Evolutionary conservation across 2,329 filamentous ascomycete species (phyloP).

Genomic region (Cladophialophora immunda): DNA sequence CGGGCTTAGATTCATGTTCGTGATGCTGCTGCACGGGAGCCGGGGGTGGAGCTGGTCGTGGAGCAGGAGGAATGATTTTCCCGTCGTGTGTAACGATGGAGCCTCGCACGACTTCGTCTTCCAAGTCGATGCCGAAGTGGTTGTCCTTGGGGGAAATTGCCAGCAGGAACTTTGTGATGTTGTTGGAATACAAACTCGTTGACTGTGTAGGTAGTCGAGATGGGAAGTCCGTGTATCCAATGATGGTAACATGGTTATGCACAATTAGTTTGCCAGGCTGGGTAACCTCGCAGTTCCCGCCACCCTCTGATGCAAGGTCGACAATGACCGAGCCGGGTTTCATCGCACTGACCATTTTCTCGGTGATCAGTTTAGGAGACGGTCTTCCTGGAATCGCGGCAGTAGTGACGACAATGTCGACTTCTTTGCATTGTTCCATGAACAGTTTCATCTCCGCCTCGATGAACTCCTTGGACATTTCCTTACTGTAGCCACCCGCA

Average conservation of each 20-base stretch:
- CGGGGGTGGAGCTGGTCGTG: conserved; percentile 70
- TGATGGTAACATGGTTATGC: conserved; percentile 82
- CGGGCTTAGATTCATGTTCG: conserved; percentile 61
- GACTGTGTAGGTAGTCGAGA: conserved; percentile 88
- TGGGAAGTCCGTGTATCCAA: conserved; percentile 90
- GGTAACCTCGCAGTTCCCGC: conserved; percentile 87
- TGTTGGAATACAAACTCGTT: conserved; percentile 91
- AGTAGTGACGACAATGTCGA: conserved; percentile 92
- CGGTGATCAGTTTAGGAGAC: conserved; percentile 84
- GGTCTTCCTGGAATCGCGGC: conserved; percentile 87
- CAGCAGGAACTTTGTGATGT: conserved; percentile 86
- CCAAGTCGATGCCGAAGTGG: conserved; percentile 79
- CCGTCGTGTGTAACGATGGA: conserved; percentile 84
- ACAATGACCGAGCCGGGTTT: conserved; percentile 89
- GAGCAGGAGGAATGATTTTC: conserved; percentile 76
- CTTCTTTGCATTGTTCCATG: conserved; percentile 83
- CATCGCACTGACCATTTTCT: conserved; percentile 82
- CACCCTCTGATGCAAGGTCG: conserved; percentile 85
- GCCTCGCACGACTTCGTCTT: conserved; percentile 85
- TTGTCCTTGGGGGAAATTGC: conserved; percentile 82
- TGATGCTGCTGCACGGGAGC: conserved; percentile 62
- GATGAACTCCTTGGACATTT: conserved; percentile 94
- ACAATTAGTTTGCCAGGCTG: conserved; percentile 73
- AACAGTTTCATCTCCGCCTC: conserved; percentile 94
- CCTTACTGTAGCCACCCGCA: conserved; percentile 87